A percentile compares a stretch with the other conserved stretches of the same genome.
Evolutionary conservation across 192 early-diverging fungal genomes (phyloP).

Genomic region (Rhizoclosmatium globosum): DNA sequence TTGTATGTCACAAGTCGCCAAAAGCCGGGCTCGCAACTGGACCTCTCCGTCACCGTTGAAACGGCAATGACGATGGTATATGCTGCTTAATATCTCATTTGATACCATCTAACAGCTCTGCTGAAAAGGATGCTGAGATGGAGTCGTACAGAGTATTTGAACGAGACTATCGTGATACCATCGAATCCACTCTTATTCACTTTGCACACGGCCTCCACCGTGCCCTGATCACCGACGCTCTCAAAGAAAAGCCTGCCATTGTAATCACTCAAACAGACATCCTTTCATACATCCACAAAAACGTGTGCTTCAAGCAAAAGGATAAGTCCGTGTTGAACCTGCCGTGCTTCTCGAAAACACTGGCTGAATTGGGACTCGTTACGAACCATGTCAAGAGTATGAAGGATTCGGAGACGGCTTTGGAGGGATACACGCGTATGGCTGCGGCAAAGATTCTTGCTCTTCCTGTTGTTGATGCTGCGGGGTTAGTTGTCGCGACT

Average conservation of each 20-base stretch:
- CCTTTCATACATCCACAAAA: slow-evolving; percentile 52
- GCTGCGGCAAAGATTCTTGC: slow-evolving; percentile 57
- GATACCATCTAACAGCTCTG: neutral
- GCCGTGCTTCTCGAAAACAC: slow-evolving; percentile 46
- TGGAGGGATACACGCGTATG: slow-evolving; percentile 65
- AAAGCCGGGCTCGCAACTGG: slow-evolving; percentile 1
- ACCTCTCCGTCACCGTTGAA: slow-evolving; percentile 35
- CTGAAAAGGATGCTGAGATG: slow-evolving; percentile 42
- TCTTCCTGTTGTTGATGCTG: slow-evolving; percentile 64
- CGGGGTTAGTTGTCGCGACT: slow-evolving; percentile 51
- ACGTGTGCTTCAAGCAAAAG: slow-evolving; percentile 3
- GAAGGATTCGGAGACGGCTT: slow-evolving; percentile 46
- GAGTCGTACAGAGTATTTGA: slow-evolving; percentile 55
- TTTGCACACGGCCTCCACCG: slow-evolving; percentile 68
- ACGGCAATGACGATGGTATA: slow-evolving; percentile 33
- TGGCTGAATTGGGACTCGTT: slow-evolving; percentile 42
- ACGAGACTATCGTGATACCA: slow-evolving; percentile 47
- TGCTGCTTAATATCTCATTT: neutral
- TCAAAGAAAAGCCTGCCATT: slow-evolving; percentile 43
- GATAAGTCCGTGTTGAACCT: slow-evolving; percentile 45
- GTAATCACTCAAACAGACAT: slow-evolving; percentile 72
- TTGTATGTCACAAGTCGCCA: slow-evolving; percentile 27
- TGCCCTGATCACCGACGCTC: slow-evolving; percentile 62
- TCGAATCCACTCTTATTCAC: slow-evolving; percentile 49
- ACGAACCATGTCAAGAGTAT: slow-evolving; percentile 48